Conservation (phyloP, 768 basidiomycete genomes). For the Collybia mongolica region DNA sequence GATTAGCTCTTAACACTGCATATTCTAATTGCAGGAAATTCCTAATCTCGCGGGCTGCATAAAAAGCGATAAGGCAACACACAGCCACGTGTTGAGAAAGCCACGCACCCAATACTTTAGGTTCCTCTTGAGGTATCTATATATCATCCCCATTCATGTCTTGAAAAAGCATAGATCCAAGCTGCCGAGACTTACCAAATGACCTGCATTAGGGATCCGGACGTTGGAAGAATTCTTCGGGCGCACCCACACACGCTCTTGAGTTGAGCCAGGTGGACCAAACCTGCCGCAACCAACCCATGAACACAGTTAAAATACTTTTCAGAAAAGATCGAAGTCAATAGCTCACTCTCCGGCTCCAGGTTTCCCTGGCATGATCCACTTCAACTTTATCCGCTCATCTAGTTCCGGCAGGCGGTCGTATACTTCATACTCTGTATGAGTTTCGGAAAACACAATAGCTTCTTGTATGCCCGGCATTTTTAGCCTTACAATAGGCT, state of each 20-base stretch:
- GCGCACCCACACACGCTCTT: conserved; percentile 42
- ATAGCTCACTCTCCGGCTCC: conserved; percentile 30
- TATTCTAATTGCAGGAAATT: conserved; percentile 10
- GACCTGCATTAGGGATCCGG: conserved; percentile 36
- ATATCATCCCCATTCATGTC: not conserved
- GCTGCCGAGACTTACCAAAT: conserved; percentile 36
- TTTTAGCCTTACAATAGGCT: conserved; percentile 55
- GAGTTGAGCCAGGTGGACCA: conserved; percentile 30
- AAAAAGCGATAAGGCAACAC: not conserved
- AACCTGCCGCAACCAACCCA: conserved; percentile 17
- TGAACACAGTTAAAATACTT: too few species aligned
- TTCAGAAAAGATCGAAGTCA: conserved; percentile 1
- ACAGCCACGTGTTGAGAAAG: not conserved
- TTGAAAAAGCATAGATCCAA: not conserved
- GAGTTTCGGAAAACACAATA: conserved; percentile 51
- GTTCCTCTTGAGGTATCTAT: conserved; percentile 43
- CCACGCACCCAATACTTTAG: conserved; percentile 27
- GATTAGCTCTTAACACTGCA: not conserved
- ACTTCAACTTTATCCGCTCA: conserved; percentile 47
- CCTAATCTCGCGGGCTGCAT: conserved; percentile 12
- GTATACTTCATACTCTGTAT: conserved; percentile 40
- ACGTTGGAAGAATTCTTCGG: conserved; percentile 40
- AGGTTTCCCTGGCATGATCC: conserved; percentile 50
- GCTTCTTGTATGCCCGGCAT: conserved; percentile 68
- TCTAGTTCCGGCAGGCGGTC: conserved; percentile 44